These are phyloP conservation scores for Paramecium octaurelia DNA, from an alignment of 73 alveolate species.

Conservation along the genomic window DNA sequence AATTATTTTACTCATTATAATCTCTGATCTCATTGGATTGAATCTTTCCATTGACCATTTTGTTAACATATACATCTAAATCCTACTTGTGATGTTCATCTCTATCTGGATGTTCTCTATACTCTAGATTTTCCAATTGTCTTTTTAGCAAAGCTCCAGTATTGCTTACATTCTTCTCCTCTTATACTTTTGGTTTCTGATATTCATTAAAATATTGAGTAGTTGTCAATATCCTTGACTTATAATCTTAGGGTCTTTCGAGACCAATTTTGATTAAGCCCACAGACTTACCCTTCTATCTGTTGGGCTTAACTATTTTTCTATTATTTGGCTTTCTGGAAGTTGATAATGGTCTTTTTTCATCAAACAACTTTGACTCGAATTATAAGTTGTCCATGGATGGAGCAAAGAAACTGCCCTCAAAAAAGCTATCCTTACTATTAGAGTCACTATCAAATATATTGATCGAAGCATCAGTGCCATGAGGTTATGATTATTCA, in stretches of 20 bases:
- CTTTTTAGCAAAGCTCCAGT: background rate
- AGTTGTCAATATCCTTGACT: slow-evolving; percentile 12
- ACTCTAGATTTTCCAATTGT: slow-evolving; percentile 15
- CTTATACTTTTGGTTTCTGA: background rate
- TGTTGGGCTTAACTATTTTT: background rate
- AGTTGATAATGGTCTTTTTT: background rate
- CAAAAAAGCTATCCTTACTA: slow-evolving; percentile 29
- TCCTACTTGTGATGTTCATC: slow-evolving; percentile 37
- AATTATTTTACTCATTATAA: background rate
- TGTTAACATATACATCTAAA: slow-evolving; percentile 41
- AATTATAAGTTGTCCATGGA: background rate
- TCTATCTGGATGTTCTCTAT: slow-evolving; percentile 43
- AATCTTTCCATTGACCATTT: background rate
- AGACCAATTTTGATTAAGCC: slow-evolving; percentile 32
- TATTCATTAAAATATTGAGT: slow-evolving; percentile 24
- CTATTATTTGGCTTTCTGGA: background rate
- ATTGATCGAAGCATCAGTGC: slow-evolving; percentile 23
- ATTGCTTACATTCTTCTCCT: background rate
- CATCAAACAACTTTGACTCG: slow-evolving; percentile 31
- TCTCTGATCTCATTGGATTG: background rate
- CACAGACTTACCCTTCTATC: slow-evolving; percentile 10
- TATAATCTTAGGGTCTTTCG: slow-evolving; percentile 42
- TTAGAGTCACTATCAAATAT: slow-evolving; percentile 8
- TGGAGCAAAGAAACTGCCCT: slow-evolving; percentile 43
- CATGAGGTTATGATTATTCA: slow-evolving; percentile 21